Percentiles rank a stretch among this genome's conserved stretches.
Evolutionary conservation across 495 filamentous ascomycete species (phyloP).

Genomic region (Acidiella bohemica): DNA sequence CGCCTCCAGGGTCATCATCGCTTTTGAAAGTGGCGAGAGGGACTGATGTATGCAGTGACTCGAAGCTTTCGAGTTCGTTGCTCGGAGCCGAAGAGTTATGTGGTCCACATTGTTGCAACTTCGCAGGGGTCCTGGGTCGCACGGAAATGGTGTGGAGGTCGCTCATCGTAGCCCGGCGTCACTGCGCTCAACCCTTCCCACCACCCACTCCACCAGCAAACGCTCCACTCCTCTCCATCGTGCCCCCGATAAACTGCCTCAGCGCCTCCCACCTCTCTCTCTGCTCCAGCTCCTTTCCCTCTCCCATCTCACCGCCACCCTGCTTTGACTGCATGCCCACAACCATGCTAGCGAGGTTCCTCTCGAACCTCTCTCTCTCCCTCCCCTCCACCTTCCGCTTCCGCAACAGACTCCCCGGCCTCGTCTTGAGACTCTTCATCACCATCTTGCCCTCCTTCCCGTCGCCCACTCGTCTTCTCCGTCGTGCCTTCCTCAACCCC

Average conservation of each 20-base stretch:
- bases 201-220: background rate
- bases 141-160: too few species aligned
- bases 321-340: background rate
- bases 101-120: too few species aligned
- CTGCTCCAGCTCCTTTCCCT: constrained; percentile 1
- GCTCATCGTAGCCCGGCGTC: too few species aligned
- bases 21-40: too few species aligned
- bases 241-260: constrained; percentile 28
- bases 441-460: constrained; percentile 5
- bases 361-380: constrained; percentile 71
- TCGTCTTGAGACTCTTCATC: constrained; percentile 49
- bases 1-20: too few species aligned
- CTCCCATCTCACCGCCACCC: background rate
- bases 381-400: constrained; percentile 62
- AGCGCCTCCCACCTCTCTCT: constrained; percentile 25
- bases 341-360: constrained; percentile 56
- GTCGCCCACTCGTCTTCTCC: background rate
- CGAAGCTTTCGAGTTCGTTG: too few species aligned
- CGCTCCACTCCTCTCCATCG: constrained; percentile 27
- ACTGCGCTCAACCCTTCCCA: constrained; percentile 1
- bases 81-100: too few species aligned
- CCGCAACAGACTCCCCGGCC: constrained; percentile 69
- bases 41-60: too few species aligned
- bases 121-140: too few species aligned
- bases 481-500: constrained; percentile 3